Evolutionary conservation across 2,329 filamentous ascomycete genomes (phyloP).

Genomic region (Metarhizium rileyi): DNA sequence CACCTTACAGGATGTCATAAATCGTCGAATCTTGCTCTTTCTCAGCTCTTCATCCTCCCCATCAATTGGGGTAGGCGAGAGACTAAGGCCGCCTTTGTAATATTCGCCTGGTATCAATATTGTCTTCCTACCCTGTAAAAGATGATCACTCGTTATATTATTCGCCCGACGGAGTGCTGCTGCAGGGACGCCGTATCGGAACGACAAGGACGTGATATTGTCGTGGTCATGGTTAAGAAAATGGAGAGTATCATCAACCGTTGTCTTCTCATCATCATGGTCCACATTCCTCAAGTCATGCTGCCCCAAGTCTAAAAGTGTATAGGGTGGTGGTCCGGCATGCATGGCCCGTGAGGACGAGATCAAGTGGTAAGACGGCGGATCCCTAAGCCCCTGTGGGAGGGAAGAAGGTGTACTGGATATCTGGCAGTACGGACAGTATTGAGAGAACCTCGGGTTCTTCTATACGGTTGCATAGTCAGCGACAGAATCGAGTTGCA

Average conservation of each 20-base stretch:
- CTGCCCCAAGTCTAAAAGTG: not conserved
- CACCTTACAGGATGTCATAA: conserved; percentile 73
- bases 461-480: conserved; percentile 22
- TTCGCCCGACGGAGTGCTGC: conserved; percentile 55
- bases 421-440: conserved; percentile 70
- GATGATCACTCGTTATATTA: conserved; percentile 60
- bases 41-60: conserved; percentile 64
- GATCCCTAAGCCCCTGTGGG: conserved; percentile 55
- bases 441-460: conserved; percentile 57
- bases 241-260: conserved; percentile 59
- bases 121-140: conserved; percentile 59
- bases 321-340: conserved; percentile 31
- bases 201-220: conserved; percentile 55
- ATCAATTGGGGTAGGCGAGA: conserved; percentile 62
- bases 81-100: conserved; percentile 56
- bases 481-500: not conserved
- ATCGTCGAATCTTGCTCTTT: conserved; percentile 62
- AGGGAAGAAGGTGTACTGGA: conserved; percentile 46
- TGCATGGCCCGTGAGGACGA: conserved; percentile 17
- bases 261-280: conserved; percentile 22
- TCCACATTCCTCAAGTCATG: not conserved
- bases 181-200: conserved; percentile 61
- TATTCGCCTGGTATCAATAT: conserved; percentile 61
- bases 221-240: conserved; percentile 64
- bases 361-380: conserved; percentile 51